These are phyloP conservation scores for Phoma sp. DNA, from an alignment of 2,329 filamentous ascomycete genomes.

Conservation along the genomic window DNA sequence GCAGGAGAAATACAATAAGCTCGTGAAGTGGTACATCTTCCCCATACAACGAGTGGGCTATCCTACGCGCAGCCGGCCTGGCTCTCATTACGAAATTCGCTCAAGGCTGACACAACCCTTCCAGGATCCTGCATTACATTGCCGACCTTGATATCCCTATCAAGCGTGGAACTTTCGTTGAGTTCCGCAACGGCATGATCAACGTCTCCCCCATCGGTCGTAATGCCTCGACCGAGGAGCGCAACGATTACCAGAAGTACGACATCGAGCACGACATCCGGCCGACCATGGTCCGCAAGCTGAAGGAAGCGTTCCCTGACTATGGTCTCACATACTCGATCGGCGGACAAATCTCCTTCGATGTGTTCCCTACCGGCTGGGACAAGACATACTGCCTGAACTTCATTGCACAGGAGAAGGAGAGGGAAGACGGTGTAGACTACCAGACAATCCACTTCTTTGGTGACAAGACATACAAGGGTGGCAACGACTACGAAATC, in stretches of 20 bases:
- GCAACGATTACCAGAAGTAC: conserved; percentile 81
- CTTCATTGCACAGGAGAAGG: conserved; percentile 82
- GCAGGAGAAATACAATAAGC: conserved; percentile 82
- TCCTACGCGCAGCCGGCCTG: background rate
- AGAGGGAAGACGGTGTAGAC: conserved; percentile 68
- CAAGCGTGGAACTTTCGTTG: conserved; percentile 84
- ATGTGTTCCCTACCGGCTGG: conserved; percentile 96
- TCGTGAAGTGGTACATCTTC: conserved; percentile 64
- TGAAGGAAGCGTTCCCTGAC: conserved; percentile 84
- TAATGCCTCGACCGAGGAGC: conserved; percentile 82
- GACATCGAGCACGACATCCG: conserved; percentile 81
- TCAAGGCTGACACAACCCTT: conserved; percentile 42
- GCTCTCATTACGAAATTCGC: background rate
- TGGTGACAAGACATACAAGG: conserved; percentile 90
- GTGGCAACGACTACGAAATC: conserved; percentile 97
- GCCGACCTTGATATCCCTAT: conserved; percentile 83
- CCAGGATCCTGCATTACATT: conserved; percentile 75
- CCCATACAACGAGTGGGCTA: background rate
- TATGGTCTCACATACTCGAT: conserved; percentile 92
- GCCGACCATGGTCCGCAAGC: conserved; percentile 74
- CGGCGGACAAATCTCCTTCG: conserved; percentile 97
- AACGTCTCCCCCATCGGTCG: conserved; percentile 85
- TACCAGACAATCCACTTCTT: conserved; percentile 97
- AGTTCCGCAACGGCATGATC: conserved; percentile 92
- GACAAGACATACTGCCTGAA: conserved; percentile 97